These are phyloP conservation scores for Globisporangium iwayamae DNA, from an alignment of 352 stramenopile genomes.

Conservation along the genomic window DNA sequence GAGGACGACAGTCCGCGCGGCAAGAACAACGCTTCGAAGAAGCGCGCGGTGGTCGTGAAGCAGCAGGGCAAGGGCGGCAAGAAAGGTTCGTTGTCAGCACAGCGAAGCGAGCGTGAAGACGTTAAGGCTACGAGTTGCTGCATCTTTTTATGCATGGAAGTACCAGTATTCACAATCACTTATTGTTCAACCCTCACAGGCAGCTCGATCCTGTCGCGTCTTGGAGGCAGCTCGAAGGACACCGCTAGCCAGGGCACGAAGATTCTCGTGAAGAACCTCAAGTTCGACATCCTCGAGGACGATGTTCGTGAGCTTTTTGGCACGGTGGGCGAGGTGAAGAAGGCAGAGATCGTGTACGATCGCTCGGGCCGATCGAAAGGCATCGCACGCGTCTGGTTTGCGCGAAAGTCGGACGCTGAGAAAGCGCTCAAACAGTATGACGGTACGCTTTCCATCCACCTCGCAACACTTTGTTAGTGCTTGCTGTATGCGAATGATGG, in stretches of 20 bases:
- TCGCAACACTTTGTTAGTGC: not conserved
- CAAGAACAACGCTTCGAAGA: constrained; percentile 31
- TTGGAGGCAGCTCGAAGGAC: constrained; percentile 44
- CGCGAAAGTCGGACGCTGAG: constrained; percentile 58
- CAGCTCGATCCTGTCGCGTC: constrained; percentile 61
- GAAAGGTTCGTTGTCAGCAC: constrained; percentile 37
- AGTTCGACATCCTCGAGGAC: constrained; percentile 82
- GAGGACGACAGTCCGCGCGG: constrained; percentile 33
- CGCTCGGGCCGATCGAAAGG: constrained; percentile 79
- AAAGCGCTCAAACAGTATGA: constrained; percentile 85
- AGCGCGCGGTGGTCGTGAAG: constrained; percentile 56
- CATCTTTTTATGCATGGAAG: not conserved
- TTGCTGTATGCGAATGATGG: not conserved
- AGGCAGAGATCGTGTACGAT: constrained; percentile 82
- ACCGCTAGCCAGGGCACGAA: constrained; percentile 45
- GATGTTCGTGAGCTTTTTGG: constrained; percentile 77
- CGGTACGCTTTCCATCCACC: constrained; percentile 23
- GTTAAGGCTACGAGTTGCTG: not conserved
- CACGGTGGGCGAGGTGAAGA: constrained; percentile 71
- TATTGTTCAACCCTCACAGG: constrained; percentile 14
- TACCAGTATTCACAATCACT: not conserved
- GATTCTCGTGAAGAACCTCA: constrained; percentile 83
- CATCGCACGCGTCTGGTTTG: constrained; percentile 76
- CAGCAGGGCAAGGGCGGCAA: constrained; percentile 42
- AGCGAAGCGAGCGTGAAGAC: constrained; percentile 6